Percentiles rank a stretch among this genome's conserved stretches.
Evolutionary conservation across 805 yeast species (phyloP).

Genomic region (Candida pseudofarinosa): DNA sequence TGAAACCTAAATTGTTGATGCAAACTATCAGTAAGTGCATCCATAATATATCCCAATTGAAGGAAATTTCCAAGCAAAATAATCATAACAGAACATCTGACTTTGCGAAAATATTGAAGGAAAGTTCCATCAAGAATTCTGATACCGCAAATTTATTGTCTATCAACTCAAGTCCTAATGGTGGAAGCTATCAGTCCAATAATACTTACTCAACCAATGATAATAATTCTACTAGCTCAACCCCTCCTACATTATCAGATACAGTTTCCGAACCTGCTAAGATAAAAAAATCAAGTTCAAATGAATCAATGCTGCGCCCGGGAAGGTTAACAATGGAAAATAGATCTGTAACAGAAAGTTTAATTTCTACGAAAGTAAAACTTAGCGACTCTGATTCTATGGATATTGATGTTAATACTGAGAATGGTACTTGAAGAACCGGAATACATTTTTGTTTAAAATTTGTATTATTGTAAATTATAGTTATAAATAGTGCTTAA

Average conservation of each 20-base stretch:
- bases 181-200: conserved; percentile 4
- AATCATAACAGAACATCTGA: conserved; percentile 42
- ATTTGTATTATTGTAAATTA: conserved; percentile 1
- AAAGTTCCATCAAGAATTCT: conserved; percentile 25
- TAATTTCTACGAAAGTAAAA: conserved; percentile 11
- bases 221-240: conserved; percentile 10
- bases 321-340: conserved; percentile 26
- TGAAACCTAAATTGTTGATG: conserved; percentile 75
- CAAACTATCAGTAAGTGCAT: conserved; percentile 85
- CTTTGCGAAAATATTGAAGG: conserved; percentile 43
- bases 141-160: conserved; percentile 12
- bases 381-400: conserved; percentile 9
- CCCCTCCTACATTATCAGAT: conserved; percentile 13
- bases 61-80: conserved; percentile 49
- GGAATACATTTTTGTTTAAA: not conserved
- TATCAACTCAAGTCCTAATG: conserved; percentile 14
- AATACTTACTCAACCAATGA: conserved; percentile 5
- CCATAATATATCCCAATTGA: conserved; percentile 60
- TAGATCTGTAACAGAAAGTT: conserved; percentile 35
- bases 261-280: conserved; percentile 16
- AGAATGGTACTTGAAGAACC: not conserved
- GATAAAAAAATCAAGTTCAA: conserved; percentile 25
- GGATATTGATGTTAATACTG: conserved; percentile 12
- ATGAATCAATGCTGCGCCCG: conserved; percentile 24
- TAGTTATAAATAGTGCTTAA: not conserved